Base-by-base conservation (phyloP, 2,329 filamentous ascomycete genomes). In the Allantophomopsis lycopodina region DNA sequence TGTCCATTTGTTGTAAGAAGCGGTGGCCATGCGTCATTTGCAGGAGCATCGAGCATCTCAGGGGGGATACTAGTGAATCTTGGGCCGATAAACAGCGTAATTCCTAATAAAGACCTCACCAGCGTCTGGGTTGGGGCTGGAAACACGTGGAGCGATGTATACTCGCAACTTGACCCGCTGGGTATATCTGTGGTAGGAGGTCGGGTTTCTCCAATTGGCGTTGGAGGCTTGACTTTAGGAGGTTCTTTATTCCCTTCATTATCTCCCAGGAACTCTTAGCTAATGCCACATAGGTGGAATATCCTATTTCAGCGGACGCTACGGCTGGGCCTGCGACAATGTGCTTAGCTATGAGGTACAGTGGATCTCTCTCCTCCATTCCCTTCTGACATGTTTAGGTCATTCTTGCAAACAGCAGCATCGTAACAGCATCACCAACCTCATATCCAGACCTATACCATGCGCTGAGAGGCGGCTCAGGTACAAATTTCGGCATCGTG, bases 391-490 rank as follows among this genome's bases (percentile, higher is more conserved):
- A 32, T 17, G 7, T 2, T 36, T 43, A 53, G 32, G 53, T 55
- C 14, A 54, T 55, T n/a, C 45, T 55, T 32, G 47, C 50, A 15
- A 41, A 57, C 44, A 44, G 46, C 16, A 37, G 42, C 43, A 42
- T 54, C 32, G 41, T 48, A 8, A 48, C 44, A 14, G 44, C 42
- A 7, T 47, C 46, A 4, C 36, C 43, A n/a, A 36, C 38, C 5
- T 16, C 46, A 28, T 28, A 53, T 42, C 36, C 43, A 33, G 56
- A 60, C 39, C 43, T 60, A 2, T 59, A 52, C 40, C 57, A 47
- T 47, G 56, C 55, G 21, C 46, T 60, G 7, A 51, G 53, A 16
- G 58, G 57, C 10, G 58, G 57, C n/a, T 65, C 68, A 13, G 56
- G 53, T 1, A 45, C 39, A 2, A 51, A 51, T 16, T 50, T 51